Evolutionary conservation across 306 rosid species (phyloP).

Genomic region (Sindora glabra): DNA sequence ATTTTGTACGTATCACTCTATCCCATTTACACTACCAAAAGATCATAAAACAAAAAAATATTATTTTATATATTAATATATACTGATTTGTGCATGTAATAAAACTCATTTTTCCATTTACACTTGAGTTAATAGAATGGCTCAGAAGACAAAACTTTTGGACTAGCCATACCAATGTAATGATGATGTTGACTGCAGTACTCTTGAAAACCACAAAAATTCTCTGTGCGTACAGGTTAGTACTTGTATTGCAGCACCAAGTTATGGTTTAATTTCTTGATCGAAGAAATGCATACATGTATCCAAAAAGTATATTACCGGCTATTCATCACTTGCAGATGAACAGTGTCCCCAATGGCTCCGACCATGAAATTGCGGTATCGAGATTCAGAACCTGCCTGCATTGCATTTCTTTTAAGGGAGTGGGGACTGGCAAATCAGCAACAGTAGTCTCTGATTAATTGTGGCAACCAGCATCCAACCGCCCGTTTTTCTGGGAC

Average conservation of each 20-base stretch:
- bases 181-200: constrained; percentile 6
- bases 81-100: too few relatives aligned
- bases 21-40: too few relatives aligned
- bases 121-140: neutral
- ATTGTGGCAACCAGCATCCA: too few relatives aligned
- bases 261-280: constrained; percentile 13
- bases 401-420: too few relatives aligned
- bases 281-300: constrained; percentile 2
- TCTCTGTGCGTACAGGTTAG: neutral
- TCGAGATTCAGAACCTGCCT: constrained; percentile 38
- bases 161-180: neutral
- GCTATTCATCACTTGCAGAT: constrained; percentile 1
- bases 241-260: neutral
- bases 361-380: constrained; percentile 48
- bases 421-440: too few relatives aligned
- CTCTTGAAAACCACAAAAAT: constrained; percentile 12
- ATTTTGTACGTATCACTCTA: too few relatives aligned
- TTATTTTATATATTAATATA: too few relatives aligned
- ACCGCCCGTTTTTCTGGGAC: too few relatives aligned
- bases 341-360: constrained; percentile 33
- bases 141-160: constrained; percentile 5
- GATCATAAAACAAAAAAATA: too few relatives aligned
- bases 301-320: constrained; percentile 12
- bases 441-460: too few relatives aligned
- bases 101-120: too few relatives aligned